Conservation (phyloP, 148 eudicot genomes). For the Rhododendron mucronatum region DNA sequence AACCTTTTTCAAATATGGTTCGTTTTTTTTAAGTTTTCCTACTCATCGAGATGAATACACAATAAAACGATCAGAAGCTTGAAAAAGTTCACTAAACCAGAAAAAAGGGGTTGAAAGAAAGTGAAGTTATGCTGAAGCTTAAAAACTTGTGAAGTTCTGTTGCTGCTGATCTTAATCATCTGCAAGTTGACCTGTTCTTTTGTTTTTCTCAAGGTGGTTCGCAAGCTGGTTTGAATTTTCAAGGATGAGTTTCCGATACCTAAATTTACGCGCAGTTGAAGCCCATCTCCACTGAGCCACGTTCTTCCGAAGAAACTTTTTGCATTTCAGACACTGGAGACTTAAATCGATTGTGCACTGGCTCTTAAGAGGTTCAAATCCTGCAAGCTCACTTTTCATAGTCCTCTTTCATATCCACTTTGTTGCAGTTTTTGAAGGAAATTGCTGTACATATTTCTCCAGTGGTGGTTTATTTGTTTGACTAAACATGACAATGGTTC, state of each 20-base stretch:
- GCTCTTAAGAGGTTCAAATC: not conserved
- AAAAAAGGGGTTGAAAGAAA: not conserved
- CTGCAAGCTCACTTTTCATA: not conserved
- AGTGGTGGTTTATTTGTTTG: not conserved
- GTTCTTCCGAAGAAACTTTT: not conserved
- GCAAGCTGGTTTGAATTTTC: not conserved
- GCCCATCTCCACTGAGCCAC: not conserved
- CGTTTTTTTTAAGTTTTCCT: not conserved
- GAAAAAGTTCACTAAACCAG: not conserved
- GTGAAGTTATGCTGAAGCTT: not conserved
- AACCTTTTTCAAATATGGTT: not conserved
- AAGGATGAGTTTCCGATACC: not conserved
- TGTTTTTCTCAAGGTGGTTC: not conserved
- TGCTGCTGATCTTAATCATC: not conserved
- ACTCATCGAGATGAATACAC: not conserved
- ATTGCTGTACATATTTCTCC: slow-evolving; percentile 15
- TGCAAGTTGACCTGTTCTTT: not conserved
- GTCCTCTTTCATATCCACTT: not conserved
- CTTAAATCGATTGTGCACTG: not conserved
- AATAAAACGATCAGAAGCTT: not conserved
- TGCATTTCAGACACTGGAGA: not conserved
- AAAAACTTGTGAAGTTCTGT: not conserved
- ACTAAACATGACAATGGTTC: slow-evolving; percentile 4
- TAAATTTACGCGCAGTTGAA: not conserved
- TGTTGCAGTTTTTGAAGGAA: slow-evolving; percentile 16